These are phyloP conservation scores for Fusarium sp. DNA, from an alignment of 2,329 filamentous ascomycete genomes.

Conservation along the genomic window DNA sequence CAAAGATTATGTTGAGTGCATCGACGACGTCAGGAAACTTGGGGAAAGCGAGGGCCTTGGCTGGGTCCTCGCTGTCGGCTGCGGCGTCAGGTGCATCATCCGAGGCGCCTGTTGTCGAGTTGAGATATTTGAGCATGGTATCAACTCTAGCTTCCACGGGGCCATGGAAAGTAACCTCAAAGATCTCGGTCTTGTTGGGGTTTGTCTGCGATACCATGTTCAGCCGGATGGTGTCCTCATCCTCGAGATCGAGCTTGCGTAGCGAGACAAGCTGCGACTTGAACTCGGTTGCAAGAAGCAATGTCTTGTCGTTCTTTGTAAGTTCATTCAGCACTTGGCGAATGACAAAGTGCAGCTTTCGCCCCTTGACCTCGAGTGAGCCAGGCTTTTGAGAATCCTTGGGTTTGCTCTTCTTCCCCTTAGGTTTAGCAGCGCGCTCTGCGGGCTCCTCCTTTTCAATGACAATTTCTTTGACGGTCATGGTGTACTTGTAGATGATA, in stretches of 20 bases:
- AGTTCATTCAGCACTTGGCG: slow-evolving; percentile 51
- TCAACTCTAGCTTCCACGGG: slow-evolving; percentile 52
- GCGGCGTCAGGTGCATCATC: slow-evolving; percentile 38
- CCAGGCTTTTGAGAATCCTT: slow-evolving; percentile 16
- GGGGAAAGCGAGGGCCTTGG: slow-evolving; percentile 51
- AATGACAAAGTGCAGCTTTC: slow-evolving; percentile 56
- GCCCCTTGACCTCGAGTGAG: slow-evolving; percentile 51
- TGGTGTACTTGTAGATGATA: slow-evolving; percentile 56
- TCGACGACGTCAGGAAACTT: slow-evolving; percentile 60
- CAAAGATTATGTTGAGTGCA: slow-evolving; percentile 62
- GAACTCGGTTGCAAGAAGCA: slow-evolving; percentile 58
- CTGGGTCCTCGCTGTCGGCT: slow-evolving; percentile 9
- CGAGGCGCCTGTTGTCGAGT: slow-evolving; percentile 52
- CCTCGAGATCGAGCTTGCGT: slow-evolving; percentile 48
- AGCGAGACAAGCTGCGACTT: slow-evolving; percentile 58
- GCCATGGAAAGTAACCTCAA: slow-evolving; percentile 54
- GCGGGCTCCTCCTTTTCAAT: slow-evolving; percentile 21
- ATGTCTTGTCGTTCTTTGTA: slow-evolving; percentile 41
- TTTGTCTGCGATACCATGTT: slow-evolving; percentile 48
- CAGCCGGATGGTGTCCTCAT: slow-evolving; percentile 48
- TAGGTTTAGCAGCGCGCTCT: slow-evolving; percentile 7
- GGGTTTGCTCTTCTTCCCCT: slow-evolving; percentile 27
- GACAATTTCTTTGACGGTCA: slow-evolving; percentile 49
- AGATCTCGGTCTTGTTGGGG: slow-evolving; percentile 46
- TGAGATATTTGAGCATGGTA: slow-evolving; percentile 56